A percentile compares a stretch with the other conserved stretches of the same genome.
Evolutionary conservation across 2,329 filamentous ascomycete genomes (phyloP).

Genomic region (Leptographium radiaticola): DNA sequence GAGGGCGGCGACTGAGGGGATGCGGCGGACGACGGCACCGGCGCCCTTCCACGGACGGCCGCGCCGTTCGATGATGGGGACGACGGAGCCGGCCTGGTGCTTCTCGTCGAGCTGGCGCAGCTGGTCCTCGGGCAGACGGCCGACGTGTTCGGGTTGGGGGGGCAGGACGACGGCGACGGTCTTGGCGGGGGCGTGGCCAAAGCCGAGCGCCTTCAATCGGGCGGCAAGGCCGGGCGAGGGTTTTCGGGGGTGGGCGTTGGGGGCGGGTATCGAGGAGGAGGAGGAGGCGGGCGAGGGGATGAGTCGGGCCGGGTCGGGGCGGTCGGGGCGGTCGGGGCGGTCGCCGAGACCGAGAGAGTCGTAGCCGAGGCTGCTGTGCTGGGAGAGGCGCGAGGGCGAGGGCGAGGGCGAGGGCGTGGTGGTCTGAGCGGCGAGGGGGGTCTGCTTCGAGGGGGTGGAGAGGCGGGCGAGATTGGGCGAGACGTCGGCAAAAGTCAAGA

Average conservation of each 20-base stretch:
- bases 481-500: slow-evolving; percentile 27
- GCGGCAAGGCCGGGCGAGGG: slow-evolving; percentile 52
- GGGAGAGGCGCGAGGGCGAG: slow-evolving; percentile 5
- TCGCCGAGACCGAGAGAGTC: background rate
- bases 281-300: background rate
- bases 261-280: background rate
- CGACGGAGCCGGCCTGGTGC: slow-evolving; percentile 42
- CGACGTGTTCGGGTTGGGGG: slow-evolving; percentile 34
- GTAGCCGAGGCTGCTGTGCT: slow-evolving; percentile 8
- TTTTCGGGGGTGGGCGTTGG: slow-evolving; percentile 28
- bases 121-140: slow-evolving; percentile 58
- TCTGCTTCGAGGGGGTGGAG: slow-evolving; percentile 3
- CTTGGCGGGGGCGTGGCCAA: slow-evolving; percentile 31
- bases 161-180: slow-evolving; percentile 21
- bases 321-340: background rate
- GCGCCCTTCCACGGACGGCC: slow-evolving; percentile 62
- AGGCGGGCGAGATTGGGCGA: slow-evolving; percentile 27
- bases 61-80: slow-evolving; percentile 44
- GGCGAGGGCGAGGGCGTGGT: slow-evolving; percentile 8
- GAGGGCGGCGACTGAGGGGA: slow-evolving; percentile 25
- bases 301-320: background rate
- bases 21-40: slow-evolving; percentile 40
- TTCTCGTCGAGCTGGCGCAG: slow-evolving; percentile 56
- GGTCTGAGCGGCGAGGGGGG: background rate
- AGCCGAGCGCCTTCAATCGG: slow-evolving; percentile 51